These are phyloP conservation scores for Boletellus ananas DNA, from an alignment of 768 basidiomycete species.

Conservation along the genomic window DNA sequence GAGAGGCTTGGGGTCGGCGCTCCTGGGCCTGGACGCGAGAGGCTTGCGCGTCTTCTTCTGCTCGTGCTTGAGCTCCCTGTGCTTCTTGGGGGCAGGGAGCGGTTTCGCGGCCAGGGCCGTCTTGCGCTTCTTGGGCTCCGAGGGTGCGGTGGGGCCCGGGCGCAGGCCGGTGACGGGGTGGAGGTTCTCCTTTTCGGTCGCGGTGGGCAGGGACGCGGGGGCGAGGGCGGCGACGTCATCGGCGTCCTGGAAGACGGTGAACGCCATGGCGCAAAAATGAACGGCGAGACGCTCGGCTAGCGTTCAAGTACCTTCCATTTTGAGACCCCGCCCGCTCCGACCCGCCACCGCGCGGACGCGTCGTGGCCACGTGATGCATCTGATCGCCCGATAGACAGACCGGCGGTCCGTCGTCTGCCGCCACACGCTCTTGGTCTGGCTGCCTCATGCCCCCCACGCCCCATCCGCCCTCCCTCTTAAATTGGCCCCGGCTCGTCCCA, in stretches of 20 bases:
- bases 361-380: slow-evolving; percentile 22
- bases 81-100: slow-evolving; percentile 38
- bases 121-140: slow-evolving; percentile 60
- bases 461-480: slow-evolving; percentile 32
- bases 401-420: too few species aligned
- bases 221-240: slow-evolving; percentile 4
- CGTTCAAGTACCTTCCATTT: slow-evolving; percentile 22
- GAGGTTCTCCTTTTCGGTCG: slow-evolving; percentile 73
- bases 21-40: slow-evolving; percentile 23
- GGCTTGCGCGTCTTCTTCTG: slow-evolving; percentile 61
- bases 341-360: slow-evolving; percentile 27
- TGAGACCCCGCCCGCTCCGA: slow-evolving; percentile 33
- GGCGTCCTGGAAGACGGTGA: slow-evolving; percentile 62
- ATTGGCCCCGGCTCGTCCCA: slow-evolving; percentile 21
- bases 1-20: slow-evolving; percentile 24
- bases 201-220: slow-evolving; percentile 33
- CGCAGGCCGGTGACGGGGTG: slow-evolving; percentile 71
- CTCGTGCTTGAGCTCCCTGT: slow-evolving; percentile 43
- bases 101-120: slow-evolving; percentile 56
- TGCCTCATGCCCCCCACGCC: slow-evolving; percentile 37
- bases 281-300: slow-evolving; percentile 25
- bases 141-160: slow-evolving; percentile 36
- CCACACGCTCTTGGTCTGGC: slow-evolving; percentile 27
- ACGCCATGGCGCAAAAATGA: too few species aligned
- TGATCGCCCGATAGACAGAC: too few species aligned